Evolutionary conservation across 2,329 filamentous ascomycete genomes (phyloP).

Genomic region (Ceratocystiopsis brevicomis): DNA sequence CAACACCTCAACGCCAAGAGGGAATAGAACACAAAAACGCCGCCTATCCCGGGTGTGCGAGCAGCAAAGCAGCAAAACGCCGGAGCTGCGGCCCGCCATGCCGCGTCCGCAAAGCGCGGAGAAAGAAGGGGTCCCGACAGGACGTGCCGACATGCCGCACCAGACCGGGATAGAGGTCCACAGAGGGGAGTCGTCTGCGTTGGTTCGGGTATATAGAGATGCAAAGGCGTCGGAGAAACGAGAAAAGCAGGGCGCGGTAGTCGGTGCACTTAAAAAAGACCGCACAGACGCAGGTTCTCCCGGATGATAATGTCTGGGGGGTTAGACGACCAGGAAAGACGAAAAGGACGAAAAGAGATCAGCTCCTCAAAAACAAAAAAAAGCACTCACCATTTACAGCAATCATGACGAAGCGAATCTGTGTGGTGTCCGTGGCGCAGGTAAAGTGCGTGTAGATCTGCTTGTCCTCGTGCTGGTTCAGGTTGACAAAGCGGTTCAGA

Average conservation of each 20-base stretch:
- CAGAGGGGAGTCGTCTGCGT: neutral
- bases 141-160: too few species aligned
- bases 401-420: conserved; percentile 99
- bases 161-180: too few species aligned
- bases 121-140: too few species aligned
- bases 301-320: conserved; percentile 92
- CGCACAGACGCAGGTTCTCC: conserved; percentile 61
- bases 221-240: conserved; percentile 6
- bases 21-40: neutral
- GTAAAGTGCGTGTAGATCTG: conserved; percentile 99
- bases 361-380: too few species aligned
- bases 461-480: conserved; percentile 98
- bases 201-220: conserved; percentile 7
- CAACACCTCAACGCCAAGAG: neutral
- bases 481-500: conserved; percentile 89
- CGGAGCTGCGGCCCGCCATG: too few species aligned
- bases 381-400: conserved; percentile 73
- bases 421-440: conserved; percentile 93
- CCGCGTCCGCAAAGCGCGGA: too few species aligned
- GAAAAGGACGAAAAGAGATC: neutral
- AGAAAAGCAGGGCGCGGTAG: neutral
- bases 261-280: conserved; percentile 9
- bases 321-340: conserved; percentile 22
- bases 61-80: too few species aligned
- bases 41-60: too few species aligned